phyloP scores from a whole-genome alignment of 2,329 filamentous ascomycete species.

The Beauveria bassiana region DNA sequence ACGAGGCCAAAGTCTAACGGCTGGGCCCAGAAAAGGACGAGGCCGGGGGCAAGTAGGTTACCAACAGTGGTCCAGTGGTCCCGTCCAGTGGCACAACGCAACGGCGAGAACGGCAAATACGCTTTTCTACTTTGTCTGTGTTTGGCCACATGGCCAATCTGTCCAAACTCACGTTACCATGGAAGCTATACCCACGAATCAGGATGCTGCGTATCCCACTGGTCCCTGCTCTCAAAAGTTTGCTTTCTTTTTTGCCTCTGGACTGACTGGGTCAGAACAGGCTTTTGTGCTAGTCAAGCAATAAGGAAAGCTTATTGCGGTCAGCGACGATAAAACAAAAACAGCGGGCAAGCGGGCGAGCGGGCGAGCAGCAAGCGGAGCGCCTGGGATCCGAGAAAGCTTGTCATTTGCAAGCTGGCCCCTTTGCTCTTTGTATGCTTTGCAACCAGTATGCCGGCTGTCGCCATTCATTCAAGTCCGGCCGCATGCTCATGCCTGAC shows the following conservation, averaged over 20 bases:
- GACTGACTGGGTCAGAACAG: not conserved
- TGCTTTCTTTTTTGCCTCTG: not conserved
- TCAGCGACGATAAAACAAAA: not conserved
- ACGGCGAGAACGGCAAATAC: not conserved
- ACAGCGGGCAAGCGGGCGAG: too few relatives aligned
- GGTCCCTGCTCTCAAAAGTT: not conserved
- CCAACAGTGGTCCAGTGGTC: not conserved
- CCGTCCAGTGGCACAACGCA: not conserved
- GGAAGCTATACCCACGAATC: not conserved
- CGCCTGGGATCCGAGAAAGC: not conserved
- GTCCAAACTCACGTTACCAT: too few relatives aligned
- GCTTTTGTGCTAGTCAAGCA: not conserved
- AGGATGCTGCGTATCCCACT: not conserved
- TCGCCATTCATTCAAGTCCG: too few relatives aligned
- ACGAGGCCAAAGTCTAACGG: constrained; percentile 1
- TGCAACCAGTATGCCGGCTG: too few relatives aligned
- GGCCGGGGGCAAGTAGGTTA: not conserved
- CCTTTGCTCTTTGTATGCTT: too few relatives aligned
- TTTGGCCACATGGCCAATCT: not conserved
- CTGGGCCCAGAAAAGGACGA: not conserved
- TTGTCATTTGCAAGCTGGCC: not conserved
- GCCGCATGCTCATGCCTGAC: too few relatives aligned
- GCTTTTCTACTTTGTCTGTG: not conserved
- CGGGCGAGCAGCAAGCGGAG: not conserved
- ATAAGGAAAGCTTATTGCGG: constrained; percentile 3